Percentiles rank a stretch among this genome's conserved stretches.
Conservation (phyloP, 805 yeast species). For the Monosporozyma yasuniensis region DNA sequence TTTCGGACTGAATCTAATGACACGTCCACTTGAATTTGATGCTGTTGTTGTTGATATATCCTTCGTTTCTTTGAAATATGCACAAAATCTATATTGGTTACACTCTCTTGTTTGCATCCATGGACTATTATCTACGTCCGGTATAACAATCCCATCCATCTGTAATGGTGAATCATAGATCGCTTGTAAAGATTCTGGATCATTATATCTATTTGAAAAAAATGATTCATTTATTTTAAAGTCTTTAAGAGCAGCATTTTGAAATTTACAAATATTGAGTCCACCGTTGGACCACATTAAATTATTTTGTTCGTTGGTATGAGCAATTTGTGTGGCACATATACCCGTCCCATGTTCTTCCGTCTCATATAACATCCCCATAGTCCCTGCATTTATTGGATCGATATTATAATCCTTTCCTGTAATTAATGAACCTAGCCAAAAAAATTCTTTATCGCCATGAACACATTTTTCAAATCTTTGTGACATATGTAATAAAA, state of each 20-base stretch:
- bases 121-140: conserved; percentile 13
- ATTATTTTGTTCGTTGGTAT: conserved; percentile 13
- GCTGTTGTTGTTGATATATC: too few species aligned
- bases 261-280: conserved; percentile 41
- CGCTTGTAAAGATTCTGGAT: conserved; percentile 8
- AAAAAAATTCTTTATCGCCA: conserved; percentile 74
- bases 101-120: conserved; percentile 28
- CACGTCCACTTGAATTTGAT: neutral
- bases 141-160: conserved; percentile 22
- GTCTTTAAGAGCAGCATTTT: conserved; percentile 33
- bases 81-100: conserved; percentile 24
- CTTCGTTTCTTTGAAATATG: conserved; percentile 3
- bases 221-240: conserved; percentile 18
- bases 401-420: conserved; percentile 35
- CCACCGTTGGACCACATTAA: conserved; percentile 66
- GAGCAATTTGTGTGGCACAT: conserved; percentile 29
- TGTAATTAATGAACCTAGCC: conserved; percentile 51
- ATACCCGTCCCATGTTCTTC: conserved; percentile 9
- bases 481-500: conserved; percentile 22
- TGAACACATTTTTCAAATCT: conserved; percentile 36
- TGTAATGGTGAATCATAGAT: conserved; percentile 18
- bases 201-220: conserved; percentile 17
- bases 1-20: neutral
- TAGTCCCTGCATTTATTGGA: conserved; percentile 29
- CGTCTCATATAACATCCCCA: conserved; percentile 27